Evolutionary conservation across 495 filamentous ascomycete genomes (phyloP), one percentile per base, ranked within the genome.

Genomic region (Tuber indicum): DNA sequence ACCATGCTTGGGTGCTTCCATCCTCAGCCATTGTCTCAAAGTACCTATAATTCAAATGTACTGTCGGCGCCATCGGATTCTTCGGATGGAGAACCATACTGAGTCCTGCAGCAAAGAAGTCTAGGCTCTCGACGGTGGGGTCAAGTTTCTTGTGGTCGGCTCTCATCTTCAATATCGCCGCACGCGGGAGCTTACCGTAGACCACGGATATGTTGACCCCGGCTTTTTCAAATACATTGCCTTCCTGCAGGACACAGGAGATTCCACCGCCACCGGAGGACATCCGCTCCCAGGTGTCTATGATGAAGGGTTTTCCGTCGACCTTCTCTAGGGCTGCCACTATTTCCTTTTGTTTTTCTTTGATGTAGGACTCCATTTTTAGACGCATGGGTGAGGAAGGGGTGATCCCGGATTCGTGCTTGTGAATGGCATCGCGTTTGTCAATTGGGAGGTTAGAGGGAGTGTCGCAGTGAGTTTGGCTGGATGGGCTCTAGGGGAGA

Each of bases 1-100:
- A 99, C 96, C 96, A 99, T 1, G 91, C 88, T 71, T 93, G 91
- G 23, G 92, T 90, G 8, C 87, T 88, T 14, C 92, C 92, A 78
- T 91, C 89, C 58, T 88, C 85, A 76, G 92, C 92, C 82, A 91
- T 90, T 10, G 96, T 99, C 87, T 99, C 96, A 83, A 99, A 99
- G 86, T 99, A 99, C 5, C 96, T 89, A 87, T 99, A 99, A 87
- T 99, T 99, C 77, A 99, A 88, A 84, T 99, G 96, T 36, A 99
- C 94, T 0, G 96, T 99, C 0, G 96, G 96, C 32, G 94, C 95
- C 91, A 96, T 97, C 42, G 96, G 96, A 85, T 99, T 99, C 47
- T 89, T 86, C 10, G 96, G 96, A 84, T 98, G 96, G 39, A 98
- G 86, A 72, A 99, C 94, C 82, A 98, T 87, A 78, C 94, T 97